These are phyloP conservation scores for Pholiota conissans DNA, from an alignment of 768 basidiomycete genomes.

Conservation along the genomic window DNA sequence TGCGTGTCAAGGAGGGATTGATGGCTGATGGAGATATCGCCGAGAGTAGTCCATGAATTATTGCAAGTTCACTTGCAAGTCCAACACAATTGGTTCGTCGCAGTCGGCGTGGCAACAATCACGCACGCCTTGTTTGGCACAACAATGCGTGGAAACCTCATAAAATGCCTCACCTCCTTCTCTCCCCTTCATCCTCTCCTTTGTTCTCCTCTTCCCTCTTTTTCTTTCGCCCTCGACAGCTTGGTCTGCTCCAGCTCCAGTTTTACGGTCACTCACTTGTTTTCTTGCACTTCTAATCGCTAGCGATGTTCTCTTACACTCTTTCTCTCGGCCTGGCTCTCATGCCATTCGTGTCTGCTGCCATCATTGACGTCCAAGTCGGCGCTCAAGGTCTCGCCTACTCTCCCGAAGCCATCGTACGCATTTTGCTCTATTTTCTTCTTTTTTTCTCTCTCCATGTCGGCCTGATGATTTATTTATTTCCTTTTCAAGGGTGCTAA, in stretches of 20 bases:
- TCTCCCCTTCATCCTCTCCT: slow-evolving; percentile 21
- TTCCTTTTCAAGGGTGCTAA: slow-evolving; percentile 40
- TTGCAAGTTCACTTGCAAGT: too few relatives aligned
- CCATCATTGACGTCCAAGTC: slow-evolving; percentile 55
- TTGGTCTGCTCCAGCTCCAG: slow-evolving; percentile 7
- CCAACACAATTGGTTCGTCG: neutral
- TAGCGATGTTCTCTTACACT: slow-evolving; percentile 43
- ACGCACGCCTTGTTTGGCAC: neutral
- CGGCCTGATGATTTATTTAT: too few relatives aligned
- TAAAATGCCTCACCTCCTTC: neutral
- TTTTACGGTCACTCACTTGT: slow-evolving; percentile 15
- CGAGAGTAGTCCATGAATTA: too few relatives aligned
- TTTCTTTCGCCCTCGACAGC: slow-evolving; percentile 16
- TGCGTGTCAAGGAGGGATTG: slow-evolving; percentile 11
- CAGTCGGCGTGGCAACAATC: neutral
- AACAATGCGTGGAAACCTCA: neutral
- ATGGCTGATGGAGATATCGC: slow-evolving; percentile 20
- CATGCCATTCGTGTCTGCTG: slow-evolving; percentile 48
- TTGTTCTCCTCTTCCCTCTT: slow-evolving; percentile 25
- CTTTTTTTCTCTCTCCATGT: neutral
- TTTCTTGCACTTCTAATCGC: slow-evolving; percentile 33
- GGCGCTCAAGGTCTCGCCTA: slow-evolving; percentile 45
- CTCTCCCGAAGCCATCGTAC: slow-evolving; percentile 54
- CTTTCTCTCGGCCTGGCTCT: slow-evolving; percentile 49
- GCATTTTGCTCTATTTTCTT: neutral